Base-by-base conservation (phyloP, 805 yeast genomes). In the Suhomyces prunicola region DNA sequence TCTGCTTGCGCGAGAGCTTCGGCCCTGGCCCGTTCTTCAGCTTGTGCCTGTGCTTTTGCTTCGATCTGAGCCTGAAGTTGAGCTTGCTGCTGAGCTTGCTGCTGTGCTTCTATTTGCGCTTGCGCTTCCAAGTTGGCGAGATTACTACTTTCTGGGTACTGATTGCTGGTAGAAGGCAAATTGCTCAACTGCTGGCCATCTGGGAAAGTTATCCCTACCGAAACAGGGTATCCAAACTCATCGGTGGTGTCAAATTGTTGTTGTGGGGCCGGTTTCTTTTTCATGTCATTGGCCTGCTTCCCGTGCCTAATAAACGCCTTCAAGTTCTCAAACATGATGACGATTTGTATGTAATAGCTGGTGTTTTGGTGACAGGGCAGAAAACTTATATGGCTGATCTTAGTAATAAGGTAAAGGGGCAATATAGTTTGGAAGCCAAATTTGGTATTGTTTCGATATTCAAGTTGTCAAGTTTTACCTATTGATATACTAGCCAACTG, bases 251-350 rank as follows among this genome's bases (percentile, higher is more conserved):
- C 29, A 40, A 35, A 19, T 35, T 26, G 4, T 6, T 10, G 31
- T 19, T 13, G 47, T 7, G 48, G 47, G 5, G 24, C n/a, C 29
- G 15, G 23, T 41, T 55, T 57, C 48, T 54, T 54, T 41, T 57
- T 62, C 47, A 57, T 29, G 29, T 74, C 73, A 59, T 72, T 72
- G 57, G 86, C 87, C 61, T 82, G 83, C 57, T 81, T 82, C 23
- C 87, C 87, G 58, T 83, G 87, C 57, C 87, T 79, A 47, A 83
- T 83, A 62, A 83, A 81, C 59, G 84, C 84, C 60, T 79, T 80
- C 57, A 83, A 70, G 60, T 83, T 83, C 66, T 80, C 60, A 52
- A 66, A 64, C 70, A 66, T 66, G 33, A 9, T 26, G n/a, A n/a
- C n/a, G n/a, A n/a, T n/a, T n/a, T n/a, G n/a, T n/a, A n/a, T n/a